Percentiles rank a stretch among this genome's conserved stretches.
These are phyloP conservation scores for Butyriboletus loyo DNA, from an alignment of 768 basidiomycete genomes.

Conservation along the genomic window DNA sequence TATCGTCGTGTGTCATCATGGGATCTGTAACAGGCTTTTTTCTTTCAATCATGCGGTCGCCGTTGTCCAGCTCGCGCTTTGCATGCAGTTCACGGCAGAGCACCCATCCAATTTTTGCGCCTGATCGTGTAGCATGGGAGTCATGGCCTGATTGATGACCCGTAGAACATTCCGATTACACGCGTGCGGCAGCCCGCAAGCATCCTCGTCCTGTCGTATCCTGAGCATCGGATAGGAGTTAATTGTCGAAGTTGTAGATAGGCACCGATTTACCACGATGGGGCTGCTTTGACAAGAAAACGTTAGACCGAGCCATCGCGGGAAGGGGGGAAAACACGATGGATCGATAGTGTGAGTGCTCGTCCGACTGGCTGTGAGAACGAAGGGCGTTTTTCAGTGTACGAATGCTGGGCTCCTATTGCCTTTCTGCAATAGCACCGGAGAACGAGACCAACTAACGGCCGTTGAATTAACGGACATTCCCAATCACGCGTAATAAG, in stretches of 20 bases:
- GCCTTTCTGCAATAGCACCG: slow-evolving; percentile 6
- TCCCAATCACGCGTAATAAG: slow-evolving; percentile 20
- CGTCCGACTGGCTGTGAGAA: slow-evolving; percentile 14
- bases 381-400: background rate
- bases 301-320: slow-evolving; percentile 14
- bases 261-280: slow-evolving; percentile 18
- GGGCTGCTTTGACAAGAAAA: slow-evolving; percentile 10
- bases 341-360: slow-evolving; percentile 14
- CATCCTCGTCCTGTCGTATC: slow-evolving; percentile 1
- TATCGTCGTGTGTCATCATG: slow-evolving; percentile 16
- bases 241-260: slow-evolving; percentile 17
- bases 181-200: slow-evolving; percentile 10
- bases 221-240: slow-evolving; percentile 21
- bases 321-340: slow-evolving; percentile 7
- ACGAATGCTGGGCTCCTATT: slow-evolving; percentile 4
- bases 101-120: slow-evolving; percentile 6
- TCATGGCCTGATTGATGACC: slow-evolving; percentile 14
- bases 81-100: slow-evolving; percentile 24
- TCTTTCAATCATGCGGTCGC: slow-evolving; percentile 8
- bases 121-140: slow-evolving; percentile 25
- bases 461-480: slow-evolving; percentile 14
- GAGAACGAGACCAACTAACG: background rate
- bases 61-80: slow-evolving; percentile 7
- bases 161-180: slow-evolving; percentile 19
- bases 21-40: slow-evolving; percentile 10